Percentiles rank a stretch among this genome's conserved stretches.
Conservation (phyloP, 257 asterid species). For the Nicotiana sylvestris region DNA sequence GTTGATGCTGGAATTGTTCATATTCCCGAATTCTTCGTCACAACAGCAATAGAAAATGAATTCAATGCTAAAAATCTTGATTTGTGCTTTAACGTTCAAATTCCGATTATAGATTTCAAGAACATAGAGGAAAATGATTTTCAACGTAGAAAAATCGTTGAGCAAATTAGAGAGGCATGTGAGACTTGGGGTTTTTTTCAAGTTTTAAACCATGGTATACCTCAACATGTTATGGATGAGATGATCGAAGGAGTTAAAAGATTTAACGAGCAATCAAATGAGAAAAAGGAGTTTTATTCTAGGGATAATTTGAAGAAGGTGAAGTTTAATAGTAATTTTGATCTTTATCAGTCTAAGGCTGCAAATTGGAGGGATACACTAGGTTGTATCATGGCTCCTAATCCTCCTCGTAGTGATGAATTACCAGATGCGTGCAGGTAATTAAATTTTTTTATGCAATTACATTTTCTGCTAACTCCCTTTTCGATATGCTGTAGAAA, state of each 20-base stretch:
- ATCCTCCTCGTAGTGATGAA: slow-evolving; percentile 12
- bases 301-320: slow-evolving; percentile 16
- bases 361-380: slow-evolving; percentile 22
- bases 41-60: background rate
- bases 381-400: slow-evolving; percentile 14
- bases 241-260: slow-evolving; percentile 4
- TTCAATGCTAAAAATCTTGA: background rate
- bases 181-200: slow-evolving; percentile 18
- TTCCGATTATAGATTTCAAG: background rate
- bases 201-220: slow-evolving; percentile 15
- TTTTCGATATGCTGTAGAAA: too few relatives aligned
- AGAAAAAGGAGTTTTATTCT: background rate
- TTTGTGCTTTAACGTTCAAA: background rate
- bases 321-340: slow-evolving; percentile 15
- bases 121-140: background rate
- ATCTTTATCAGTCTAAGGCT: slow-evolving; percentile 10
- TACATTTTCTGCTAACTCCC: background rate
- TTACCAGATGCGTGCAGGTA: slow-evolving; percentile 12
- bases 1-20: slow-evolving; percentile 10
- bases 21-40: slow-evolving; percentile 1
- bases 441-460: too few relatives aligned
- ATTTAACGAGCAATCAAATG: background rate
- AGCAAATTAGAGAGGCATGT: slow-evolving; percentile 7
- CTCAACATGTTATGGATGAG: slow-evolving; percentile 13
- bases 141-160: background rate